Evolutionary conservation across 306 rosid genomes (phyloP).

Genomic region (Lathyrus sativus): DNA sequence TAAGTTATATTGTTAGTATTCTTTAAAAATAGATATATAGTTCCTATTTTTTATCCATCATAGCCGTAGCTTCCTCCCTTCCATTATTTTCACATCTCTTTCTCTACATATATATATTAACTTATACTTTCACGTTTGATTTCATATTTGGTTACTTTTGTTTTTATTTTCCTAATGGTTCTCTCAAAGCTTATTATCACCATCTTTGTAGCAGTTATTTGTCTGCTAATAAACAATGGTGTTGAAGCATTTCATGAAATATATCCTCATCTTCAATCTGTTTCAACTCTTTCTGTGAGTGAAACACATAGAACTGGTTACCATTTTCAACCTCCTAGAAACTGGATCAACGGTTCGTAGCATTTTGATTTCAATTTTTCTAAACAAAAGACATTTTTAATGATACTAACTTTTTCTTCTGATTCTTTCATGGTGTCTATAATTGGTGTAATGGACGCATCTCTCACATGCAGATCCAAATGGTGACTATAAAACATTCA

Average conservation of each 20-base stretch:
- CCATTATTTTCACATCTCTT: background rate
- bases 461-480: conserved; percentile 63
- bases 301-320: conserved; percentile 57
- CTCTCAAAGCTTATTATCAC: conserved; percentile 2
- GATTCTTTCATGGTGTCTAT: conserved; percentile 25
- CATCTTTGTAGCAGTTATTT: conserved; percentile 25
- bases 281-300: conserved; percentile 27
- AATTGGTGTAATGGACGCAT: conserved; percentile 35
- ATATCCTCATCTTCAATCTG: conserved; percentile 56
- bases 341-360: conserved; percentile 87
- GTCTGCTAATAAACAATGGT: conserved; percentile 37
- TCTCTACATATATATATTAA: background rate
- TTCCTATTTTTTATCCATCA: background rate
- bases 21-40: too few relatives aligned
- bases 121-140: background rate
- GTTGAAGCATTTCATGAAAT: conserved; percentile 59
- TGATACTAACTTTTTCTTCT: conserved; percentile 26
- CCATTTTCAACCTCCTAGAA: conserved; percentile 76
- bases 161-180: conserved; percentile 30
- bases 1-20: too few relatives aligned
- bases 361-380: background rate
- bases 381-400: too few relatives aligned
- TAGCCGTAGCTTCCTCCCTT: background rate
- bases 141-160: background rate
- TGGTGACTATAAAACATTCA: conserved; percentile 54